Evolutionary conservation across 345 rosid genomes (phyloP).

Genomic region (Tarenaya hassleriana): DNA sequence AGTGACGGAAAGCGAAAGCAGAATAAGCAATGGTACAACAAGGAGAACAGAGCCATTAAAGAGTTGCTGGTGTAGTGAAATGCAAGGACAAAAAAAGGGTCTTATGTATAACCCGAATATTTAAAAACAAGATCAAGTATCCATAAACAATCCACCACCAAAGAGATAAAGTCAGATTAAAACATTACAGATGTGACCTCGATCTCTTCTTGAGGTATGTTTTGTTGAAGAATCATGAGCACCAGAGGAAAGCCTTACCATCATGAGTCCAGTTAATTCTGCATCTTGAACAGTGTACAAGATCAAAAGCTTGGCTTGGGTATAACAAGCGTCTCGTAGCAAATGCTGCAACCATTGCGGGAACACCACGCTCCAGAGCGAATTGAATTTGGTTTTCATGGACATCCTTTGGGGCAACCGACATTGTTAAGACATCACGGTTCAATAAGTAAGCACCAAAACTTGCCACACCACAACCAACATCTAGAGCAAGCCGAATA

Average conservation of each 20-base stretch:
- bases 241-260: slow-evolving; percentile 40
- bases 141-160: too few relatives aligned
- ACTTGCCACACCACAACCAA: slow-evolving; percentile 99
- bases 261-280: slow-evolving; percentile 99
- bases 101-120: too few relatives aligned
- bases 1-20: slow-evolving; percentile 9
- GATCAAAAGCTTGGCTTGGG: slow-evolving; percentile 97
- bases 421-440: slow-evolving; percentile 70
- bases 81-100: neutral
- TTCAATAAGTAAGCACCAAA: slow-evolving; percentile 89
- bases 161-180: neutral
- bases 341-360: slow-evolving; percentile 98
- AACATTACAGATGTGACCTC: neutral
- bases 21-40: slow-evolving; percentile 8
- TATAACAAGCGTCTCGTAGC: slow-evolving; percentile 71
- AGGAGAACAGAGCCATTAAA: slow-evolving; percentile 7
- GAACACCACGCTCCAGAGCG: slow-evolving; percentile 99
- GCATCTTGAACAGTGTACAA: slow-evolving; percentile 97
- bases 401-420: slow-evolving; percentile 95
- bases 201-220: neutral
- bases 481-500: slow-evolving; percentile 73
- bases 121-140: too few relatives aligned
- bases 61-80: neutral
- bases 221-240: slow-evolving; percentile 15
- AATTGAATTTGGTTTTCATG: slow-evolving; percentile 98